Evolutionary conservation across 208 protist genomes (phyloP).

Genomic region (Leishmania arabica): DNA sequence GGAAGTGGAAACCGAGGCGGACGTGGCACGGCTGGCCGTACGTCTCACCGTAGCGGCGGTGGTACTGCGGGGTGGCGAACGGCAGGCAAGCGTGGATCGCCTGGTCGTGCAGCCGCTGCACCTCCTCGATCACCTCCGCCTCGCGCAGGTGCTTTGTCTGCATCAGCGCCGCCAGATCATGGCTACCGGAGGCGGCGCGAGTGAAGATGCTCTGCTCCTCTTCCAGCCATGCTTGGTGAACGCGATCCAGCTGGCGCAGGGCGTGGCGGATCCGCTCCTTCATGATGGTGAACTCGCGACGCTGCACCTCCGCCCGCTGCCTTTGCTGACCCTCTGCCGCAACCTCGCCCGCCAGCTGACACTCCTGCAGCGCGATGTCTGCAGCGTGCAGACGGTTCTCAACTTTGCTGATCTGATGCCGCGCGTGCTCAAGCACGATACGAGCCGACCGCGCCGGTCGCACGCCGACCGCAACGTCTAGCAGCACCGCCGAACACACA

Average conservation of each 20-base stretch:
- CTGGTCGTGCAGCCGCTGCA: slow-evolving; percentile 65
- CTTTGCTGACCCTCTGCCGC: slow-evolving; percentile 12
- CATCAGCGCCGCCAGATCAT: slow-evolving; percentile 54
- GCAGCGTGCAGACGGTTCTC: slow-evolving; percentile 67
- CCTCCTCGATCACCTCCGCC: slow-evolving; percentile 67
- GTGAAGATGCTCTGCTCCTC: slow-evolving; percentile 65
- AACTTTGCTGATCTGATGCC: slow-evolving; percentile 38
- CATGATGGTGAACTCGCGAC: slow-evolving; percentile 60
- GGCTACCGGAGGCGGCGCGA: slow-evolving; percentile 46
- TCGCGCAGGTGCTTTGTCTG: slow-evolving; percentile 72
- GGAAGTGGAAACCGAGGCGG: slow-evolving; percentile 77
- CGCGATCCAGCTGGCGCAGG: slow-evolving; percentile 39
- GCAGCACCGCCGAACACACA: slow-evolving; percentile 58
- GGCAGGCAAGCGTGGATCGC: slow-evolving; percentile 72
- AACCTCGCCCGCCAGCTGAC: slow-evolving; percentile 4
- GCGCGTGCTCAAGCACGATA: slow-evolving; percentile 78
- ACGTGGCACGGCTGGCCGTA: slow-evolving; percentile 86
- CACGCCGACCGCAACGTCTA: slow-evolving; percentile 84
- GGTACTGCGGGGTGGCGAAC: slow-evolving; percentile 86
- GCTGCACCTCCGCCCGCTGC: slow-evolving; percentile 41
- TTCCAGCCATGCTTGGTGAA: slow-evolving; percentile 56
- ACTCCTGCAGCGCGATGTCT: slow-evolving; percentile 39
- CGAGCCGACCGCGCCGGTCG: slow-evolving; percentile 63
- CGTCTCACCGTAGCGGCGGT: slow-evolving; percentile 77
- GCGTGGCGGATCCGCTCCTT: slow-evolving; percentile 57